Evolutionary conservation across 1,284 basidiomycete species (phyloP), one percentile per base, ranked within the genome.

Genomic region (Anthracocystis panici-leucophaei): DNA sequence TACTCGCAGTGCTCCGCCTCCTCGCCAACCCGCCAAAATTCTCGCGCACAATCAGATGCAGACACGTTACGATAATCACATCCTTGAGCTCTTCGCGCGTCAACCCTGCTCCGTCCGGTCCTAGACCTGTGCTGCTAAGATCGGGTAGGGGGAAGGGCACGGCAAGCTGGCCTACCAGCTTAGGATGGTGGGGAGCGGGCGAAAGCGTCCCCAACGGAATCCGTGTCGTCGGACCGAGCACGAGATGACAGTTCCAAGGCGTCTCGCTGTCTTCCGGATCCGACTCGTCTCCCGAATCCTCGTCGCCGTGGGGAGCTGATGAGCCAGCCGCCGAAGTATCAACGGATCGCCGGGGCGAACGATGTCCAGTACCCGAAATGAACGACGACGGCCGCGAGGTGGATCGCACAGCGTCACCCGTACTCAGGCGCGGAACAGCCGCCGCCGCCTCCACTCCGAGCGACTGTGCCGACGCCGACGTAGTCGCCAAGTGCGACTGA

Each of bases 161-260:
- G 83, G 94, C 93, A 65, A 98, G 89, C 86, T 95, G 90, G 38
- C 91, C 92, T 31, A 98, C 92, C 20, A 98, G 91, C 84, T 96
- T 95, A 8, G 96, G 96, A 85, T 98, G 96, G 85, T 98, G 94
- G 18, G 95, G 95, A 1, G 95, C 95, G 7, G 95, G 96, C n/a
- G 65, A 62, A 16, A 84, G 65, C 12, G 76, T 75, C 4, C 95
- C 94, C n/a, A 84, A 64, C 11, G 82, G 82, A 46, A 84, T 82
- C n/a, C 82, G 77, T 11, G 80, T 82, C 12, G 52, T 57, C 1
- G 79, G 70, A 2, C 80, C 77, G 52, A 87, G 86, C 2, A 88
- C 85, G 12, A 86, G 82, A 48, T 82, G 82, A 83, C 95, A 98
- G 45, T 91, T 90, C 95, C 95, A 99, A 0, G 95, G 93, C 29